These are phyloP conservation scores for Fusarium irregulare DNA, from an alignment of 2,329 filamentous ascomycete species.

Conservation along the genomic window DNA sequence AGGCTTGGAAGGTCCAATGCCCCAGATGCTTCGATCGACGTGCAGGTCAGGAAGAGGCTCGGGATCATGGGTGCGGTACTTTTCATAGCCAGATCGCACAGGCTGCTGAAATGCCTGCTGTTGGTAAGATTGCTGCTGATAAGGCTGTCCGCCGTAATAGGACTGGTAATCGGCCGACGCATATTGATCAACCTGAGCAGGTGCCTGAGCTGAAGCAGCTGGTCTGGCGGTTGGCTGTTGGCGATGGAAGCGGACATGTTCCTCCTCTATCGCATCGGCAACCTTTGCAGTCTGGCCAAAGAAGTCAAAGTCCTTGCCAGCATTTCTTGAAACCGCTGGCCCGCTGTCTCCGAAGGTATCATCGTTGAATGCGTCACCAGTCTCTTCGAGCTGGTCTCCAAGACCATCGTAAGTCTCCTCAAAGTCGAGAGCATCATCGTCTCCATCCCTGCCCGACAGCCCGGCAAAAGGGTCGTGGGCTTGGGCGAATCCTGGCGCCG, in stretches of 20 bases:
- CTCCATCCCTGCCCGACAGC: conserved; percentile 73
- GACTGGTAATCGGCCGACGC: conserved; percentile 52
- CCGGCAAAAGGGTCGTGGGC: conserved; percentile 87
- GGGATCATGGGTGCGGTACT: conserved; percentile 76
- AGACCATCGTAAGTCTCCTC: conserved; percentile 98
- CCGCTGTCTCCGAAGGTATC: conserved; percentile 80
- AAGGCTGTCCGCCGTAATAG: conserved; percentile 40
- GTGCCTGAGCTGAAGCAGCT: conserved; percentile 47
- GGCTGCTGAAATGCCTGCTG: conserved; percentile 61
- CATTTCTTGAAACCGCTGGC: conserved; percentile 57
- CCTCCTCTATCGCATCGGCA: conserved; percentile 86
- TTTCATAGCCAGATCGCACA: conserved; percentile 86
- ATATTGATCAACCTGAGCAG: conserved; percentile 52
- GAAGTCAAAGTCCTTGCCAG: conserved; percentile 97
- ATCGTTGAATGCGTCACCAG: conserved; percentile 94
- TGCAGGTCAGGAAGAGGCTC: conserved; percentile 90
- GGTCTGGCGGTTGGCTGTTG: conserved; percentile 70
- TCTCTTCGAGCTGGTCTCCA: conserved; percentile 89
- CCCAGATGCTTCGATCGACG: conserved; percentile 94
- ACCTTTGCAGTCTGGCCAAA: conserved; percentile 93
- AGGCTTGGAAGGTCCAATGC: conserved; percentile 70
- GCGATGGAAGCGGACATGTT: conserved; percentile 85
- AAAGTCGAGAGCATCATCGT: conserved; percentile 77
- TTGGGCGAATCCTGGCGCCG: conserved; percentile 84
- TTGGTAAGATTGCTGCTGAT: conserved; percentile 33